These are phyloP conservation scores for Omphalea diandra DNA, from an alignment of 441 rosid species.

Conservation along the genomic window DNA sequence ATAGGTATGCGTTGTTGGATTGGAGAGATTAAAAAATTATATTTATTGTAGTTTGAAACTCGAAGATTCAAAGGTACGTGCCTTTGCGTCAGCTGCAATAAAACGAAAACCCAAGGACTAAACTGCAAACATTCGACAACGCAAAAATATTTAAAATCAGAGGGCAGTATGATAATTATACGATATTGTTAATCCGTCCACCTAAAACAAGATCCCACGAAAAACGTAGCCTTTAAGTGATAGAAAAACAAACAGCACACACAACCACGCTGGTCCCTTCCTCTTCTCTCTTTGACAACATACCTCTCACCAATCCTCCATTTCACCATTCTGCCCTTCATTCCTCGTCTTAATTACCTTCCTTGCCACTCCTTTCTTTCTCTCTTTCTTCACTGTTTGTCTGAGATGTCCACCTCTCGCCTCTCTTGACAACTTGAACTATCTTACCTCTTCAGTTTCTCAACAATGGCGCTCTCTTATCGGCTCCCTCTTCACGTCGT, in stretches of 20 bases:
- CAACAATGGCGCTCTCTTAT: slow-evolving; percentile 17
- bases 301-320: not conserved
- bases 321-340: slow-evolving; percentile 32
- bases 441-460: slow-evolving; percentile 21
- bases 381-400: slow-evolving; percentile 20
- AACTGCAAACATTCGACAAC: not conserved
- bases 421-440: slow-evolving; percentile 8
- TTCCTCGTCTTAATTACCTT: slow-evolving; percentile 34
- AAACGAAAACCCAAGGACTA: not conserved
- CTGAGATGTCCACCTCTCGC: slow-evolving; percentile 8
- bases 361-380: slow-evolving; percentile 31
- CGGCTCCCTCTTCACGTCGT: slow-evolving; percentile 20
- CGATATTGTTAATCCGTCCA: not conserved
- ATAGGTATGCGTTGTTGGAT: no score
- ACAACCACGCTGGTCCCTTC: not conserved
- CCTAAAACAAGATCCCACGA: slow-evolving; percentile 12
- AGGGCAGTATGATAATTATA: slow-evolving; percentile 31
- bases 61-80: no score
- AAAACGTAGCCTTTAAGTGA: slow-evolving; percentile 43
- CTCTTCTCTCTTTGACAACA: slow-evolving; percentile 6
- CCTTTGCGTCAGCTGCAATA: not conserved
- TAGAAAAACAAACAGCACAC: slow-evolving; percentile 18
- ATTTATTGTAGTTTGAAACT: no score
- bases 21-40: no score
- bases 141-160: not conserved